A percentile compares a stretch with the other conserved stretches of the same genome.
These are phyloP conservation scores for Calendula officinalis DNA, from an alignment of 129 eudicot species.

Conservation along the genomic window DNA sequence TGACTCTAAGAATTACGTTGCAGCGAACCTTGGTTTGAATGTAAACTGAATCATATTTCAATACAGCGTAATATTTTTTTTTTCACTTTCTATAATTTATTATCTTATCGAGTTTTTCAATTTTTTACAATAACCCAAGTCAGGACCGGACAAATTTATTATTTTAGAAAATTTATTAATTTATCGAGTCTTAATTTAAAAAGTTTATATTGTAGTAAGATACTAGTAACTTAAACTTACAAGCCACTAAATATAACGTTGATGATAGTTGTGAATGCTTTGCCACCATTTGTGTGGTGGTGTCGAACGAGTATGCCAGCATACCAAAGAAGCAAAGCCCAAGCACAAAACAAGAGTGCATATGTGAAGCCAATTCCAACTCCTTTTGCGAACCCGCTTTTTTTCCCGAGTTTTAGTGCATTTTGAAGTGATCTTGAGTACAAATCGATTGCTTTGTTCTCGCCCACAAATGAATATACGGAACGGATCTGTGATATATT, in stretches of 20 bases:
- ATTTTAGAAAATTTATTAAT: too few species aligned
- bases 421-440: constrained; percentile 61
- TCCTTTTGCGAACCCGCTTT: constrained; percentile 74
- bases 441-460: constrained; percentile 53
- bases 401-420: constrained; percentile 67
- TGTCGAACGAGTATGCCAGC: constrained; percentile 76
- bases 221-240: constrained; percentile 40
- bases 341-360: constrained; percentile 66
- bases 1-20: too few species aligned
- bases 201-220: too few species aligned
- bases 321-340: constrained; percentile 94
- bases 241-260: constrained; percentile 87
- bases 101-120: too few species aligned
- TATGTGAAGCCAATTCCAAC: constrained; percentile 81
- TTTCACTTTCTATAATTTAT: too few species aligned
- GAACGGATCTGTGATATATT: constrained; percentile 74
- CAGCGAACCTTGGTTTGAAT: too few species aligned
- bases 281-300: constrained; percentile 66
- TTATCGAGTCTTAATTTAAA: too few species aligned
- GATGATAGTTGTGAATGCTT: constrained; percentile 73
- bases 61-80: too few species aligned
- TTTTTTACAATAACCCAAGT: too few species aligned
- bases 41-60: too few species aligned
- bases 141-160: too few species aligned
- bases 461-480: constrained; percentile 81